Evolutionary conservation across 805 yeast species (phyloP).

Genomic region (Suhomyces kilbournensis): DNA sequence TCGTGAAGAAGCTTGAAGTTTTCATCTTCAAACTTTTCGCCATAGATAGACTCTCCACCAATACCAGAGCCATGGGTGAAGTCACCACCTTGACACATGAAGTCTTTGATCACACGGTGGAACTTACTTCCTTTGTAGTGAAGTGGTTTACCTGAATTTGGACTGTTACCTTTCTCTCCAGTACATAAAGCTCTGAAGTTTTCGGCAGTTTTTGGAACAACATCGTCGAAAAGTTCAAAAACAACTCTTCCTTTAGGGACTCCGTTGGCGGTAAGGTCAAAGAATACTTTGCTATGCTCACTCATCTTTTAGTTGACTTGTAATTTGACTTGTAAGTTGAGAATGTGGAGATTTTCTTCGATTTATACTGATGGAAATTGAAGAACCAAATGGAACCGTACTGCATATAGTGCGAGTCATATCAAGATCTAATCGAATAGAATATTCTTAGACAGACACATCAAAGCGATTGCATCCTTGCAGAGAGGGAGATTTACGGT

Average conservation of each 20-base stretch:
- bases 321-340: neutral
- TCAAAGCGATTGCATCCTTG: neutral
- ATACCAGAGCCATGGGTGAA: constrained; percentile 42
- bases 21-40: constrained; percentile 79
- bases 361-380: neutral
- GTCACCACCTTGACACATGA: constrained; percentile 96
- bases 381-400: neutral
- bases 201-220: constrained; percentile 86
- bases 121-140: constrained; percentile 82
- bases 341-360: neutral
- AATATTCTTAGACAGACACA: neutral
- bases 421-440: neutral
- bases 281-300: constrained; percentile 55
- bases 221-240: constrained; percentile 67
- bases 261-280: constrained; percentile 77
- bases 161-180: constrained; percentile 71
- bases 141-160: constrained; percentile 60
- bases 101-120: constrained; percentile 85
- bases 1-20: constrained; percentile 74
- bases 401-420: neutral
- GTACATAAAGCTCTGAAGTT: constrained; percentile 87
- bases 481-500: neutral
- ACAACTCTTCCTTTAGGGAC: constrained; percentile 70
- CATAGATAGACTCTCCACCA: constrained; percentile 46
- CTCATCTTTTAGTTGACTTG: neutral